phyloP scores from a whole-genome alignment of 352 stramenopile genomes.

The Peronosclerospora sorghi region DNA sequence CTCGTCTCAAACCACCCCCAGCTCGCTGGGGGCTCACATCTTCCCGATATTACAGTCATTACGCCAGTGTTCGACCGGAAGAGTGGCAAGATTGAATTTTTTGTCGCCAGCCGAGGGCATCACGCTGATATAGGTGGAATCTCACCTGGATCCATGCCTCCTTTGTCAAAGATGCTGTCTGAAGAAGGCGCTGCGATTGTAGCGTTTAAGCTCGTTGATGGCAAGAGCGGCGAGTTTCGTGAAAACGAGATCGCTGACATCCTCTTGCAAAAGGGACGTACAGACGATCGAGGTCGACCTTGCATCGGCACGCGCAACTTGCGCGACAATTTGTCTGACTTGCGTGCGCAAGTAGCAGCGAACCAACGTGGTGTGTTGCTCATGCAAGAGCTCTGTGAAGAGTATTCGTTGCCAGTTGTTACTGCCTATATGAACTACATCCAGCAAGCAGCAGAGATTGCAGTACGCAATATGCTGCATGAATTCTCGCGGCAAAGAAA shows the following conservation, averaged over 20 bases:
- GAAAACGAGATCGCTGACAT: constrained; percentile 95
- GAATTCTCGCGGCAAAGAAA: constrained; percentile 79
- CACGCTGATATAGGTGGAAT: constrained; percentile 98
- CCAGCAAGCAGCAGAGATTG: constrained; percentile 90
- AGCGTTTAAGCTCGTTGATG: constrained; percentile 97
- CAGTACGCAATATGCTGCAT: constrained; percentile 94
- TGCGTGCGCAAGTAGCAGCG: constrained; percentile 96
- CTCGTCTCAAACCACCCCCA: constrained; percentile 99
- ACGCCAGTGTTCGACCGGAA: constrained; percentile 96
- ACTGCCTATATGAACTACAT: constrained; percentile 99
- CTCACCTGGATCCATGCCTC: constrained; percentile 91
- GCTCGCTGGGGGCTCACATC: constrained; percentile 91
- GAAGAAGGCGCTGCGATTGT: constrained; percentile 99
- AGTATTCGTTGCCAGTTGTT: constrained; percentile 93
- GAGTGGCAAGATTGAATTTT: constrained; percentile 92
- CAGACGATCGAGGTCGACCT: constrained; percentile 68
- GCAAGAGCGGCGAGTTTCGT: constrained; percentile 89
- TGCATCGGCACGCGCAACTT: constrained; percentile 93
- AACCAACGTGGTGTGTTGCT: constrained; percentile 95
- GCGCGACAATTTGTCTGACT: constrained; percentile 95
- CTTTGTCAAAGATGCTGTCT: constrained; percentile 90
- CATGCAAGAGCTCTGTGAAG: constrained; percentile 89
- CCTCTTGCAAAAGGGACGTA: constrained; percentile 83
- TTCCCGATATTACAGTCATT: constrained; percentile 99
- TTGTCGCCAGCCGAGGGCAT: constrained; percentile 95